phyloP scores from a whole-genome alignment of 306 rosid species.

The Neltuma alba region DNA sequence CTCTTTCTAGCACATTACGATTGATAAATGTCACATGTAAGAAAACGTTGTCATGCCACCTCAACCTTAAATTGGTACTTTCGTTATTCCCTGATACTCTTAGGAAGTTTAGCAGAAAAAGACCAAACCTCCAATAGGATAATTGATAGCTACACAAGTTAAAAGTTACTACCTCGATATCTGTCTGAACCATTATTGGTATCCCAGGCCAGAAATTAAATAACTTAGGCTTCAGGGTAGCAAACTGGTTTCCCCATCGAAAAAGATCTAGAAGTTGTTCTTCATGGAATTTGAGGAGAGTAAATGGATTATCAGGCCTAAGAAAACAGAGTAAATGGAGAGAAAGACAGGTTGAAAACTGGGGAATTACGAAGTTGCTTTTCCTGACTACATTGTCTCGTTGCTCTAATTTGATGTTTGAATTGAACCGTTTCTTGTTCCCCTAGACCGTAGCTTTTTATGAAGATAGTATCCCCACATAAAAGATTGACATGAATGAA shows the following conservation, averaged over 20 bases:
- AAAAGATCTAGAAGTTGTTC: not conserved
- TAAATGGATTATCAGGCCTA: not conserved
- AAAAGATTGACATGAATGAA: not conserved
- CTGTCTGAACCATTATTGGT: not conserved
- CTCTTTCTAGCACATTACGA: not conserved
- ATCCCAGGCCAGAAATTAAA: not conserved
- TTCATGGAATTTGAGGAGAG: not conserved
- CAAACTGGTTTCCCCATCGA: not conserved
- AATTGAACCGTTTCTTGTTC: not conserved
- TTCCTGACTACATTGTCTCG: not conserved
- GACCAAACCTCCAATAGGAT: not conserved
- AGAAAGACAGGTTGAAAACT: not conserved
- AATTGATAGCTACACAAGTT: not conserved
- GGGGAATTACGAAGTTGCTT: not conserved
- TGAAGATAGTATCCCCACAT: not conserved
- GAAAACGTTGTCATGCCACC: not conserved
- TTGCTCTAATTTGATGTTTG: not conserved
- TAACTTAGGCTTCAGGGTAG: not conserved
- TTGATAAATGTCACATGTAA: not conserved
- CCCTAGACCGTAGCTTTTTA: not conserved
- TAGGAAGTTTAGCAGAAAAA: slow-evolving; percentile 5
- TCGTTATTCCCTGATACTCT: not conserved
- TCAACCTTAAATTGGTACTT: not conserved
- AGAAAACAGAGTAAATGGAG: not conserved
- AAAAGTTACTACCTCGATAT: not conserved